Base-by-base conservation (phyloP, 192 early-diverging fungal species). In the Entomortierella beljakovae region DNA sequence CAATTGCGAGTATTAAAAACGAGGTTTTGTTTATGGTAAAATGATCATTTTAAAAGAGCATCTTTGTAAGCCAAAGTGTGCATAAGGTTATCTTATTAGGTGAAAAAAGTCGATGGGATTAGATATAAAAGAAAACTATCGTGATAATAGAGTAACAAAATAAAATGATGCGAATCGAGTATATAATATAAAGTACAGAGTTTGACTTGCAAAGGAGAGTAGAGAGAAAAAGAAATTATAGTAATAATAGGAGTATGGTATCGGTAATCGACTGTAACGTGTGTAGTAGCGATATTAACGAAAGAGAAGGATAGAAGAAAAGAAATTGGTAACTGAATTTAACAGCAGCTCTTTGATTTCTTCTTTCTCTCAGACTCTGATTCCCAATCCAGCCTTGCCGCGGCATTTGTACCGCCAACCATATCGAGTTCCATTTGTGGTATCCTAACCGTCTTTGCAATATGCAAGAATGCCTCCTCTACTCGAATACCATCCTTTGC, bases 401-500 rank as follows among this genome's bases (percentile, higher is more conserved):
- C 23, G 22, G 43, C 11, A 23, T 38, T 20, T 0, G 53, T 49
- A 0, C 66, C 61, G 3, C 79, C 79, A 13, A 80, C 71, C 84
- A 88, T 80, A 56, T 88, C 84, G 20, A 88, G 28, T 60, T 88
- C 86, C 72, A 88, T 66, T 37, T 84, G 84, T 10, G 84, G 84
- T 43, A 86, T 74, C 68, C 83, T 88, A 34, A 88, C 84, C 48
- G 85, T 84, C 42, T 81, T 80, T 8, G 97, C 97, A 61, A 94
- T 95, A 63, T 88, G 90, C n/a, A 93, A 89, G 81, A 97, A 99
- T 6, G 97, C 97, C 56, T 91, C 88, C 57, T 99, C 97, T 2
- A 99, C 96, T 80, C 95, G 95, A 74, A 94, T 95, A 37, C 93
- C 94, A 76, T 96, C 95, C 80, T 98, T 99, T 25, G 97, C 97